phyloP scores from a whole-genome alignment of 768 basidiomycete species.

The Agaricus subrufescens region DNA sequence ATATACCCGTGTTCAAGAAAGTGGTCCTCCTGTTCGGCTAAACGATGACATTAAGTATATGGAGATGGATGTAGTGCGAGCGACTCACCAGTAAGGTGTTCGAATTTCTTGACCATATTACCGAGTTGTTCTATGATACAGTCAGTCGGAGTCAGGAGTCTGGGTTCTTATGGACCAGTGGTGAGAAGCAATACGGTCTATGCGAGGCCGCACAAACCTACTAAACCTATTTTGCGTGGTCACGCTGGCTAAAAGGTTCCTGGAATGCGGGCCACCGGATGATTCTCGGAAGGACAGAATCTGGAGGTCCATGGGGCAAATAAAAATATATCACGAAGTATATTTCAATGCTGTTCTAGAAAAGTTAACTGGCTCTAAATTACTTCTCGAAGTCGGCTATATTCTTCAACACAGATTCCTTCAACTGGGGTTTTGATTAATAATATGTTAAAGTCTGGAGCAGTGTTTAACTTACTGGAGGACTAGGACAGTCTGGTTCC shows the following conservation, averaged over 20 bases:
- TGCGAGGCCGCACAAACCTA: constrained; percentile 5
- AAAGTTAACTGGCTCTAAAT: neutral
- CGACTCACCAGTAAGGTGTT: constrained; percentile 32
- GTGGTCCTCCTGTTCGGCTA: constrained; percentile 45
- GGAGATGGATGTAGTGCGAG: neutral
- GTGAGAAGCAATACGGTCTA: neutral
- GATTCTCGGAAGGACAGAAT: neutral
- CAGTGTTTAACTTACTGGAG: constrained; percentile 44
- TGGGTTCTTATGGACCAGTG: neutral
- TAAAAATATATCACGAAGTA: neutral
- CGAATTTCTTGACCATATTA: constrained; percentile 27
- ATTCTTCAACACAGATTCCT: constrained; percentile 41
- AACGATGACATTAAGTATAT: neutral
- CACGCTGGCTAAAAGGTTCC: neutral
- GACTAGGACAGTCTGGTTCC: constrained; percentile 65
- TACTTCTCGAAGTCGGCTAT: constrained; percentile 28
- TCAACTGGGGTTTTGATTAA: constrained; percentile 33
- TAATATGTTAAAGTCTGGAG: neutral
- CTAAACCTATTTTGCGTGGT: neutral
- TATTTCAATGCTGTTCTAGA: neutral
- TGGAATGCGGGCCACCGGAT: neutral
- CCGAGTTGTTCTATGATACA: neutral
- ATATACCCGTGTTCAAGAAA: constrained; percentile 56
- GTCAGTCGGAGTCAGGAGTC: neutral
- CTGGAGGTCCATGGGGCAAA: too few species aligned